phyloP scores from a whole-genome alignment of 2,329 filamentous ascomycete genomes.

The Colletotrichum cordylinicola region DNA sequence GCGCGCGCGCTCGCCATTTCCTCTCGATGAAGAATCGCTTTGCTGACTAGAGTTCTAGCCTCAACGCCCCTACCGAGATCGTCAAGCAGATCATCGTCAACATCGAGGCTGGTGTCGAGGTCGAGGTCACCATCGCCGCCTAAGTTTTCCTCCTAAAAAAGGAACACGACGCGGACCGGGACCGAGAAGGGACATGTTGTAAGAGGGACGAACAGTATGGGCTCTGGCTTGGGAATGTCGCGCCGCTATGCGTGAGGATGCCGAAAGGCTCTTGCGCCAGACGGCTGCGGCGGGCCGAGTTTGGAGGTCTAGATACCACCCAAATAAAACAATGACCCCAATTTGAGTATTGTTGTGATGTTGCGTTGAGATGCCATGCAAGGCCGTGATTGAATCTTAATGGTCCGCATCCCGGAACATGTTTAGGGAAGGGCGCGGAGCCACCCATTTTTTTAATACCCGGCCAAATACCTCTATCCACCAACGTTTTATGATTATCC shows the following conservation, averaged over 20 bases:
- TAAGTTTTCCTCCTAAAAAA: constrained; percentile 47
- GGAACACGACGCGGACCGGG: constrained; percentile 38
- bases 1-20: rapidly evolving
- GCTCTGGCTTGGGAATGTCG: constrained; percentile 8
- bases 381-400: not conserved
- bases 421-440: too few relatives aligned
- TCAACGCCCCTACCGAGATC: constrained; percentile 97
- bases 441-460: not conserved
- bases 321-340: constrained; percentile 14
- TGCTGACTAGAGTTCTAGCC: constrained; percentile 47
- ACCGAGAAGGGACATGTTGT: not conserved
- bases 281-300: constrained; percentile 9
- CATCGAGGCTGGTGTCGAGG: constrained; percentile 92
- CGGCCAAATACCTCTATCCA: not conserved
- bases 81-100: constrained; percentile 98
- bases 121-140: constrained; percentile 90
- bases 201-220: constrained; percentile 8
- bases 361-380: not conserved
- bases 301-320: constrained; percentile 21
- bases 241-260: not conserved
- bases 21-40: rapidly evolving
- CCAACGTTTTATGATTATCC: not conserved
- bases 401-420: too few relatives aligned
- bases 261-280: not conserved
- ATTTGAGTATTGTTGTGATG: not conserved